These are phyloP conservation scores for Periconia sp. DNA, from an alignment of 2,329 filamentous ascomycete genomes.

Conservation along the genomic window DNA sequence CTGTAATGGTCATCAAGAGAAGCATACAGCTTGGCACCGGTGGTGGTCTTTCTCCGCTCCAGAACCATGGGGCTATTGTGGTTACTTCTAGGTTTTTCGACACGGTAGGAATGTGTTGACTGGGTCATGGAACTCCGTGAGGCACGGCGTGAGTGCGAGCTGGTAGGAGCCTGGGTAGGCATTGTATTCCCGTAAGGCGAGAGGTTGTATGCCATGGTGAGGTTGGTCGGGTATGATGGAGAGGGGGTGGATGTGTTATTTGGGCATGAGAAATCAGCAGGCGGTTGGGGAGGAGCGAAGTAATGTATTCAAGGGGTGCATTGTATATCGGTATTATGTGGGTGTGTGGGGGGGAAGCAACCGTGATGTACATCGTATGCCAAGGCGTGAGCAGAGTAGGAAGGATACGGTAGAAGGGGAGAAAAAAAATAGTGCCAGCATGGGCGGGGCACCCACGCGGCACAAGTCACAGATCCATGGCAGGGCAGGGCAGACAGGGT, in stretches of 20 bases:
- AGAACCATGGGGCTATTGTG: constrained; percentile 41
- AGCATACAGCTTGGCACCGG: constrained; percentile 40
- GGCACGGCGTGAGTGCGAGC: constrained; percentile 24
- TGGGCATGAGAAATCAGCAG: not conserved
- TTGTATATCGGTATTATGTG: not conserved
- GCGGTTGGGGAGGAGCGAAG: not conserved
- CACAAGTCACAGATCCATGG: constrained; percentile 36
- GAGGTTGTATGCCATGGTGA: constrained; percentile 19
- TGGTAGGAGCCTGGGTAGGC: constrained; percentile 28
- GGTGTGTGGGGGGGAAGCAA: constrained; percentile 1
- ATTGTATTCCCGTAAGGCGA: constrained; percentile 23
- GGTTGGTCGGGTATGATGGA: not conserved
- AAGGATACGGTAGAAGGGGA: constrained; percentile 31
- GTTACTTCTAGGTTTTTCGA: constrained; percentile 44
- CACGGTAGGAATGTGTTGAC: constrained; percentile 32
- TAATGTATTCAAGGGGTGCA: constrained; percentile 11
- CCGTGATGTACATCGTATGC: constrained; percentile 40
- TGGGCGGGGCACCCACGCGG: constrained; percentile 31
- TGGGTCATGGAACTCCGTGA: constrained; percentile 37
- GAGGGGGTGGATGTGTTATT: not conserved
- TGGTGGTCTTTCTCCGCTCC: constrained; percentile 43
- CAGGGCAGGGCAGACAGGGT: constrained; percentile 36
- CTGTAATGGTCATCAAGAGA: constrained; percentile 45
- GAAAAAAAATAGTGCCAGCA: constrained; percentile 30
- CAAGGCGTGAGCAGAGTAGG: constrained; percentile 41